Conservation (phyloP, 2,329 filamentous ascomycete genomes). For the Penicillium italicum region DNA sequence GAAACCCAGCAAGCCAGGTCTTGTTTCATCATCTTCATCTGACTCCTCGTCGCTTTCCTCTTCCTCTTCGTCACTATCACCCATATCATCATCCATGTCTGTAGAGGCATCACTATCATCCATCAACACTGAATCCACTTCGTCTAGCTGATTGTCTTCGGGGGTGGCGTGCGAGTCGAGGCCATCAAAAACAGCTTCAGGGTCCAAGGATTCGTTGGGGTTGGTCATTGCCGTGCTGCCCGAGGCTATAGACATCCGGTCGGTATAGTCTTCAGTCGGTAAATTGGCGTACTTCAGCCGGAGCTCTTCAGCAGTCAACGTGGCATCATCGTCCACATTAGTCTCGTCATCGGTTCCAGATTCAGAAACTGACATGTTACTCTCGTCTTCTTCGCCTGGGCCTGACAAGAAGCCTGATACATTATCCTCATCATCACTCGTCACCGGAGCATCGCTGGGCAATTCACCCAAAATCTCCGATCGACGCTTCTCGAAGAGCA, state of each 20-base stretch:
- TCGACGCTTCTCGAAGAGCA: conserved; percentile 47
- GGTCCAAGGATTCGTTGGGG: conserved; percentile 19
- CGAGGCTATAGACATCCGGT: conserved; percentile 27
- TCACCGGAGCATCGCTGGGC: conserved; percentile 67
- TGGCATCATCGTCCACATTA: conserved; percentile 43
- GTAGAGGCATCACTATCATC: conserved; percentile 48
- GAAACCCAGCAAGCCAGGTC: conserved; percentile 46
- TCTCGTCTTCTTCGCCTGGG: conserved; percentile 56
- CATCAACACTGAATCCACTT: conserved; percentile 45
- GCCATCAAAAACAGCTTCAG: conserved; percentile 21
- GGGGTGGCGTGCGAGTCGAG: conserved; percentile 18
- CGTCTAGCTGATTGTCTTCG: conserved; percentile 38
- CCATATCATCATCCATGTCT: conserved; percentile 49
- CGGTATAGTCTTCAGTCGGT: conserved; percentile 23
- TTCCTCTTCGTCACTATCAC: conserved; percentile 45
- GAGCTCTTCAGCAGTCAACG: conserved; percentile 47
- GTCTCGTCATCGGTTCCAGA: conserved; percentile 43
- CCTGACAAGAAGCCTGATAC: conserved; percentile 47
- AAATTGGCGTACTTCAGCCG: conserved; percentile 47
- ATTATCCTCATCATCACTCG: conserved; percentile 51
- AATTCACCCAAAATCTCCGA: conserved; percentile 49
- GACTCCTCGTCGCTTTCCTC: conserved; percentile 49
- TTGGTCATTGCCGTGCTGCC: conserved; percentile 19
- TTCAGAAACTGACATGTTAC: conserved; percentile 48
- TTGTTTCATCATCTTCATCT: conserved; percentile 41